Base-by-base conservation (phyloP, 257 asterid species). In the Verbascum thapsus region DNA sequence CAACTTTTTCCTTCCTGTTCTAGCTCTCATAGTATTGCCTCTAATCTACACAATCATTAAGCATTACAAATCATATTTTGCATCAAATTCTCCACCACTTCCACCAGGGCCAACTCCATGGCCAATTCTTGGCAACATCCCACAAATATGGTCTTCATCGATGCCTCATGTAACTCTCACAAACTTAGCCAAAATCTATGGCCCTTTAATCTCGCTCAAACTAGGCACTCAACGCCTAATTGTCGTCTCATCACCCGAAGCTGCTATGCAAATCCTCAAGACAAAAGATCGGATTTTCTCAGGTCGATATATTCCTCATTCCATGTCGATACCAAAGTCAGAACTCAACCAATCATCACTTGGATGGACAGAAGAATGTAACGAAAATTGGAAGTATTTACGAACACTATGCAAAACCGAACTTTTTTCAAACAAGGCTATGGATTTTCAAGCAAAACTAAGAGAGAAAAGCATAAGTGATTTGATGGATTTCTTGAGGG, bases 81-180 rank as follows among this genome's bases (percentile, higher is more conserved):
- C n/a, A n/a, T n/a, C n/a, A n/a, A n/a, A n/a, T n/a, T n/a, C n/a
- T 10, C 58, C 74, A 3, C 74, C 56, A 10, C 76, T 81, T 48
- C 88, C 91, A 23, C 85, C 86, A 17, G 87, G 87, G 20, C 92
- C 92, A 63, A 62, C 64, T 47, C 74, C 83, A 66, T 80, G 85
- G 85, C 86, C 88, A 5, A 10, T 81, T 60, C 1, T 82, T 5
- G 76, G 80, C 59, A 78, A 74, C 39, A 58, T 85, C 26, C 58
- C 23, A 45, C 75, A 64, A 37, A 40, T 73, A 57, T 59, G 55
- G n/a, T n/a, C n/a, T n/a, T n/a, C n/a, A 15, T 53, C 68, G 18
- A 18, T 10, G 17, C 53, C 71, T 52, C 85, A 74, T 9, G 17
- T 76, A 7, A 10, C 70, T 8, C 67, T 84, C 5, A 7, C 80